Base-by-base conservation (phyloP, 176 grass and related monocot genomes). In the Secale cereale region DNA sequence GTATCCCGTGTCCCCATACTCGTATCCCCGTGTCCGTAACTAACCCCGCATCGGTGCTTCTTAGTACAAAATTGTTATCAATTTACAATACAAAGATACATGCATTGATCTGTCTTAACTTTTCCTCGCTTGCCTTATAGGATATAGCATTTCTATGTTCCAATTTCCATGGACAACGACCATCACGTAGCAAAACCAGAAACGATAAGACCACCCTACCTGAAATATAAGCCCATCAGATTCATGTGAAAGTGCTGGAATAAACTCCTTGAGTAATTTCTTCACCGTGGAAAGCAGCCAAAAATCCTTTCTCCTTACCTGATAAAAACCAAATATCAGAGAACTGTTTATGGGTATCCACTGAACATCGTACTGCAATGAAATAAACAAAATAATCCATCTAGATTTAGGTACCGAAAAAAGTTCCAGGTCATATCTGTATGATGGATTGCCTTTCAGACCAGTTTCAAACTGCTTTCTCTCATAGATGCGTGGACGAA, bases 181-280 rank as follows among this genome's bases (percentile, higher is more conserved):
- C 9, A 78, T 62, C 14, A 63, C 0, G 7, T 41, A 79, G 20
- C 65, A 29, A 71, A 72, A 50, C 36, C 25, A 31, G 19, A 40
- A 82, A 71, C 14, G 57, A 70, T 30, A 81, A 46, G 30, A 75
- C 37, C 29, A 76, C 84, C 56, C 40, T 89, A 94, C 97, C 93
- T 99, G 97, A 99, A 99, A 99, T 89, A 99, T 92, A 76, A 99
- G 97, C 11, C 97, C 97, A 82, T 99, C 97, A 85, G 97, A 91
- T 88, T 86, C 97, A 92, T 99, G 97, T 26, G 91, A 96, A 91
- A 99, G 93, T 65, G 78, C 86, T 33, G 91, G 97, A 87, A 99
- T 99, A 31, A 99, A 99, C 76, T 94, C 91, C 87, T 87, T 87
- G 15, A 99, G 90, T 78, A 99, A 59, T 63, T 82, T 99, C 63